Evolutionary conservation across 345 rosid species (phyloP), one percentile per base, ranked within the genome.

Genomic region (Eucalyptus viminalis): DNA sequence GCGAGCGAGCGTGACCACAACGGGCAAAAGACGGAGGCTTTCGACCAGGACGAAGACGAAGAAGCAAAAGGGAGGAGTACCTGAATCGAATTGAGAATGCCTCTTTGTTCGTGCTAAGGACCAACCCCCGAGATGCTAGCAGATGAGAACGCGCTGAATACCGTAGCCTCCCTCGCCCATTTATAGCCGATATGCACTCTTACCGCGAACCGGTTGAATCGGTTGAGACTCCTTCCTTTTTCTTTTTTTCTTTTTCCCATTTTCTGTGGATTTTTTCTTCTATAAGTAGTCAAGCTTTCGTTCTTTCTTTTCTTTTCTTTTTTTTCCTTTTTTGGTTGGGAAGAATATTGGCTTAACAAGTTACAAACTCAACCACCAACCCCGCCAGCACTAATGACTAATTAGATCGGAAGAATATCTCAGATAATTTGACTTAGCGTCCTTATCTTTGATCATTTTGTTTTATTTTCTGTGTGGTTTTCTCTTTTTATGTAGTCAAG

Each of bases 81-180:
- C 65, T 22, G 17, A 34, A 86, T 49, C 44, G 67, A 76, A 40
- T 76, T 3, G 27, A 76, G 72, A 80, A 8, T 27, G 22, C 65
- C 65, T 31, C 88, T 89, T 51, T 25, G 90, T 69, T 62, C 86
- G 90, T 89, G 69, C 51, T 49, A 56, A 56, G 56, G 89, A 83
- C 49, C 86, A 89, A 72, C n/a, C 86, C 53, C 24, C 62, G 27
- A 31, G 43, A 49, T 58, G 69, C 21, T 22, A 37, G 49, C 53
- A 83, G 86, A 43, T 65, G 53, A 37, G 11, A 29, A 85, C 13
- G 67, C 86, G 1, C 43, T 86, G 85, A 49, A 58, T 24, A 1
- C 14, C 13, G 85, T 6, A 8, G 27, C 47, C 47, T 10, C 44
- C 45, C 9, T 76, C 85, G 47, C 29, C 15, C 14, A 37, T 89